Base-by-base conservation (phyloP, 768 basidiomycete genomes). In the Filobasidium floriforme region DNA sequence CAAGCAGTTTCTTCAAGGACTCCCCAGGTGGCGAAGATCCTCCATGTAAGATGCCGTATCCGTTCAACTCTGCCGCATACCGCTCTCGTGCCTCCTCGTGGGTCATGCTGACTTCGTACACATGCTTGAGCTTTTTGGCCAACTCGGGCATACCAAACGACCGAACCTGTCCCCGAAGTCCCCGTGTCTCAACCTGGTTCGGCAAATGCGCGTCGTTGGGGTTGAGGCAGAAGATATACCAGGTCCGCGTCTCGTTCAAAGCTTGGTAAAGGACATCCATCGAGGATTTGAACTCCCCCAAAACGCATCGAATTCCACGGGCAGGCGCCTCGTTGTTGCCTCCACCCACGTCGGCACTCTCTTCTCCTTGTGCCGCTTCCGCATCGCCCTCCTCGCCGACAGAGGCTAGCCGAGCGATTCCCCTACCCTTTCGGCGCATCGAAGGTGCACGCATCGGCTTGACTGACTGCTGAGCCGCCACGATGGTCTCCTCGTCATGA, bases 181-280 rank as follows among this genome's bases (percentile, higher is more conserved):
- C 87, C 54, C 92, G 83, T 12, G 90, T 89, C 80, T 98, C 94
- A 61, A 97, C 81, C 76, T 97, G 93, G 75, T 92, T 90, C 44
- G 93, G 92, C 22, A 97, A 80, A 74, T 94, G 94, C 28, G 90
- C 87, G 80, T 97, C 92, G 75, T 98, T 99, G 4, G 93, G 92
- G 76, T 89, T 92, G 71, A 98, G 79, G 73, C 92, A 96, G 79
- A 94, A 90, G 19, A 96, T 83, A 72, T 87, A 88, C 92, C 92
- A 97, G 1, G 85, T 81, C 79, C 92, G 89, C 18, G 90, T 89
- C 72, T 96, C 93, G 62, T 88, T 87, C 28, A 97, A 81, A 0
- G 91, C 92, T 69, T 88, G 85, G 70, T 97, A 89, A 18, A 96
- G 82, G 0, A 87, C 88, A 73, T 92, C 88, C 60, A 96, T 80